These are phyloP conservation scores for Neobulgaria alba DNA, from an alignment of 2,329 filamentous ascomycete species.

Conservation along the genomic window DNA sequence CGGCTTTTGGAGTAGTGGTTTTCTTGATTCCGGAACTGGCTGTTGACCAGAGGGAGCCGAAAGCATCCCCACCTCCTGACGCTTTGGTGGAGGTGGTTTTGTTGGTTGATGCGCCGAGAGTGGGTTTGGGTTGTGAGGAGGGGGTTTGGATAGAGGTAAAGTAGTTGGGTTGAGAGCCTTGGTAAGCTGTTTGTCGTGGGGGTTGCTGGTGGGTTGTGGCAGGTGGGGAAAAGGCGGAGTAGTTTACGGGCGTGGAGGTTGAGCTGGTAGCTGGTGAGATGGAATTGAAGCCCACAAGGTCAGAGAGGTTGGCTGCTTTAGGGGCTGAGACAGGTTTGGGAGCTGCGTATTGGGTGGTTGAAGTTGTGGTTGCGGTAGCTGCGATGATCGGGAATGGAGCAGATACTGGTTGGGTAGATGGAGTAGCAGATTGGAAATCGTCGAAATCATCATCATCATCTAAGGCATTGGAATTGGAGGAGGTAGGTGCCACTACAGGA, in stretches of 20 bases:
- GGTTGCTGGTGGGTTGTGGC: slow-evolving; percentile 33
- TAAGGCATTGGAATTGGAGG: slow-evolving; percentile 31
- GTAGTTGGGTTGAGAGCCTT: slow-evolving; percentile 82
- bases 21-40: slow-evolving; percentile 71
- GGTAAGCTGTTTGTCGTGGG: slow-evolving; percentile 50
- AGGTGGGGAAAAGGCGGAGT: slow-evolving; percentile 52
- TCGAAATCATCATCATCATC: slow-evolving; percentile 87
- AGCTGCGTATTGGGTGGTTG: slow-evolving; percentile 64
- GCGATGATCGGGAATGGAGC: slow-evolving; percentile 33
- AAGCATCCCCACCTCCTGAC: slow-evolving; percentile 62
- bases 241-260: slow-evolving; percentile 49
- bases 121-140: slow-evolving; percentile 21
- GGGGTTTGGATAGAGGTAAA: slow-evolving; percentile 69
- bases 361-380: slow-evolving; percentile 42
- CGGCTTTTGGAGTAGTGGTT: slow-evolving; percentile 50
- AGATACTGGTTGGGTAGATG: slow-evolving; percentile 38
- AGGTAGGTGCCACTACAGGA: slow-evolving; percentile 34
- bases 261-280: slow-evolving; percentile 63
- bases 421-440: slow-evolving; percentile 86
- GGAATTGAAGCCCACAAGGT: slow-evolving; percentile 71
- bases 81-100: slow-evolving; percentile 44
- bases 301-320: slow-evolving; percentile 70
- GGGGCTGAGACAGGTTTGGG: slow-evolving; percentile 80
- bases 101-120: slow-evolving; percentile 30
- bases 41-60: slow-evolving; percentile 72